Evolutionary conservation across 768 basidiomycete species (phyloP), one percentile per base, ranked within the genome.

Genomic region (Amanita muscaria): DNA sequence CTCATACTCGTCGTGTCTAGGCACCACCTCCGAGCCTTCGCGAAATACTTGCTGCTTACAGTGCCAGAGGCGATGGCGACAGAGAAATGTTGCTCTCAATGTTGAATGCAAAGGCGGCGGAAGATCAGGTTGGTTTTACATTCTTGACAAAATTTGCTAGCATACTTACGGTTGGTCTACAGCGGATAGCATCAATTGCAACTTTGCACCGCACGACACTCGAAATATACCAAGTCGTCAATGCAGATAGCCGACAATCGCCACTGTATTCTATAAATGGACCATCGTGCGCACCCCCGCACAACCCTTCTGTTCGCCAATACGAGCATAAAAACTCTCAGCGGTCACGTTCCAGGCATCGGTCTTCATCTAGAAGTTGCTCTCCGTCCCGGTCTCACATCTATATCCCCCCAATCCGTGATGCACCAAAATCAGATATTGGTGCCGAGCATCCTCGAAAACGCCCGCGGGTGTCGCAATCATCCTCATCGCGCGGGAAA

Each of bases 61-160:
- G 76, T 46, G 64, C 79, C 30, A 87, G 82, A 56, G 92, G 92
- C 49, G 88, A 92, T 49, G 91, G 89, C 33, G 92, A 96, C 70
- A 74, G 91, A 18, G 89, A 93, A 42, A 84, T 93, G 79, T 71
- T 96, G 16, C 72, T 94, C 27, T 78, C 88, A 52, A 86, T 96
- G 75, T 70, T 96, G 40, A 89, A 85, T 49, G 90, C 91, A 57
- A 96, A 96, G 69, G 76, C 80, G 36, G 83, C 92, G 10, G 92
- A 96, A 60, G 92, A 96, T 59, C 86, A 94, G 76, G 89, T 88
- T 51, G 32, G 77, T 56, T 42, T 27, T 31, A 21, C 31, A 9
- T 27, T 15, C 19, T 29, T 30, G 18, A 37, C 31, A 18, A 5
- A n/a, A n/a, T 19, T 29, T 41, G 23, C 16, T 41, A 19, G 16